These are phyloP conservation scores for Lachnellula subtilissima DNA, from an alignment of 2,329 filamentous ascomycete genomes.

Conservation along the genomic window DNA sequence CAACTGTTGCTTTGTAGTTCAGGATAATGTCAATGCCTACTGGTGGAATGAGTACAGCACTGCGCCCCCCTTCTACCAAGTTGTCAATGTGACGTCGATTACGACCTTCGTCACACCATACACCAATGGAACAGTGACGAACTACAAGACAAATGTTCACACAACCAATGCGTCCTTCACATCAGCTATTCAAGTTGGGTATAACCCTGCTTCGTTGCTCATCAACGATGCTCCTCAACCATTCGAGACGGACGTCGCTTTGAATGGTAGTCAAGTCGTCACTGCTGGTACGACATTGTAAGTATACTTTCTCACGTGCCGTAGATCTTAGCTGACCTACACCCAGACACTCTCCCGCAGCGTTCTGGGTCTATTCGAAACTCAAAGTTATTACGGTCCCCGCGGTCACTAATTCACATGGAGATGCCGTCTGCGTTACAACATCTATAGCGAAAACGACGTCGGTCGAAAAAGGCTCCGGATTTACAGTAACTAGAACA, in stretches of 20 bases:
- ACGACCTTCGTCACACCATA: slow-evolving; percentile 12
- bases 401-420: slow-evolving; percentile 6
- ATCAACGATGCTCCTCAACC: neutral
- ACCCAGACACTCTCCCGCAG: slow-evolving; percentile 4
- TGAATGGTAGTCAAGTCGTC: slow-evolving; percentile 5
- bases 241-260: neutral
- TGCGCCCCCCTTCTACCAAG: neutral
- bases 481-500: neutral
- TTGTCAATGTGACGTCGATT: slow-evolving; percentile 8
- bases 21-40: slow-evolving; percentile 11
- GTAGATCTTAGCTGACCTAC: no score
- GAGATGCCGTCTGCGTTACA: slow-evolving; percentile 6
- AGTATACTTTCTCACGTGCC: no score
- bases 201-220: slow-evolving; percentile 5
- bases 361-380: slow-evolving; percentile 12
- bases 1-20: slow-evolving; percentile 12
- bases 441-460: neutral
- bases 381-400: slow-evolving; percentile 11
- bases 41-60: neutral
- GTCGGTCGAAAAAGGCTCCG: neutral
- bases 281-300: slow-evolving; percentile 7
- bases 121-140: slow-evolving; percentile 6
- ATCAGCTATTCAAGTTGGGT: neutral
- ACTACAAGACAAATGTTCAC: slow-evolving; percentile 7
- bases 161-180: slow-evolving; percentile 4